Conservation (phyloP, 768 basidiomycete genomes). For the Filobasidium wieringae region DNA sequence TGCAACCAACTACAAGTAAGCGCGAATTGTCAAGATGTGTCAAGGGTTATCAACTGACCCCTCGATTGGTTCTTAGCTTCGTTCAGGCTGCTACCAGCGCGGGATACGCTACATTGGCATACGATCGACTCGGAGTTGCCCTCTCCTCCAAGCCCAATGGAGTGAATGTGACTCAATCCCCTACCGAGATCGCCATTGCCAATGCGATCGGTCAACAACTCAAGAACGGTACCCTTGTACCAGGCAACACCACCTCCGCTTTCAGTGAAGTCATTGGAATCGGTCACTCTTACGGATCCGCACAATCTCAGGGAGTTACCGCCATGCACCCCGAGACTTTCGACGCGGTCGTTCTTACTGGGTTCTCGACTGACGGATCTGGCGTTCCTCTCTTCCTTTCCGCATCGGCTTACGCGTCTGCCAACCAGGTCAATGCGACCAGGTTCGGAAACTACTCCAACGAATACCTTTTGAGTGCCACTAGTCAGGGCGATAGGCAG, state of each 20-base stretch:
- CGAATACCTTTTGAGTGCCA: neutral
- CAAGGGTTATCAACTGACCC: neutral
- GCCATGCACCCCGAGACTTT: conserved; percentile 11
- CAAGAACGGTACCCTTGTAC: neutral
- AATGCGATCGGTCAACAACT: conserved; percentile 17
- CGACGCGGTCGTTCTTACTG: conserved; percentile 22
- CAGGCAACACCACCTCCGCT: neutral
- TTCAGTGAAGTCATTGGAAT: neutral
- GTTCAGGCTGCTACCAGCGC: neutral
- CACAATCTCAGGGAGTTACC: conserved; percentile 11
- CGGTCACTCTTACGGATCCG: conserved; percentile 12
- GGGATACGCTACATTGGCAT: conserved; percentile 20
- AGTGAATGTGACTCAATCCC: conserved; percentile 21
- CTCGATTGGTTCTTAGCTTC: neutral
- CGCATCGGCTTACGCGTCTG: neutral
- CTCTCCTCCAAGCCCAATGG: conserved; percentile 26
- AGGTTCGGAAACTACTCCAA: neutral
- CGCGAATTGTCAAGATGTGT: too few species aligned
- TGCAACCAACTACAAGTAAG: neutral
- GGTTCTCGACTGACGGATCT: conserved; percentile 8
- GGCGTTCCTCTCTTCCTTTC: neutral
- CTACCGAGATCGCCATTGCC: conserved; percentile 25
- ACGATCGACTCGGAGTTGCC: conserved; percentile 27
- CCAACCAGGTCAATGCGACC: neutral
- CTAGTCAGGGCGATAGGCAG: neutral